Conservation (phyloP, 129 eudicot genomes). For the Helianthus annuus region HanXRQr2.0-SUNRISE NC_035440.2:85106355-85106854, state of each 20-base stretch:
- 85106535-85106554: conserved; percentile 18
- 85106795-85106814: conserved; percentile 17
- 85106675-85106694: neutral
- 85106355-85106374: conserved; percentile 6
- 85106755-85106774: no score
- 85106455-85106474: neutral
- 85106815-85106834: conserved; percentile 1
- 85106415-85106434: neutral
- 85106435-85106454: conserved; percentile 10
- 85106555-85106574: conserved; percentile 5
- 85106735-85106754: conserved; percentile 2
- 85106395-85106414: conserved; percentile 6
- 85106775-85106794: neutral
- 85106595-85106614: conserved; percentile 25
- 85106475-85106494: neutral
- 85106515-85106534: neutral
- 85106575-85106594: conserved; percentile 9
- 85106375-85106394: conserved; percentile 12
- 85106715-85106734: conserved; percentile 1
- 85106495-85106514: neutral
- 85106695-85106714: conserved; percentile 16
- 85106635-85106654: conserved; percentile 18
- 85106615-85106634: conserved; percentile 16
- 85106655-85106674: neutral
- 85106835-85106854: neutral